Evolutionary conservation across 2,329 filamentous ascomycete genomes (phyloP), one percentile per base, ranked within the genome.

Genomic region (Sporothrix protearum): DNA sequence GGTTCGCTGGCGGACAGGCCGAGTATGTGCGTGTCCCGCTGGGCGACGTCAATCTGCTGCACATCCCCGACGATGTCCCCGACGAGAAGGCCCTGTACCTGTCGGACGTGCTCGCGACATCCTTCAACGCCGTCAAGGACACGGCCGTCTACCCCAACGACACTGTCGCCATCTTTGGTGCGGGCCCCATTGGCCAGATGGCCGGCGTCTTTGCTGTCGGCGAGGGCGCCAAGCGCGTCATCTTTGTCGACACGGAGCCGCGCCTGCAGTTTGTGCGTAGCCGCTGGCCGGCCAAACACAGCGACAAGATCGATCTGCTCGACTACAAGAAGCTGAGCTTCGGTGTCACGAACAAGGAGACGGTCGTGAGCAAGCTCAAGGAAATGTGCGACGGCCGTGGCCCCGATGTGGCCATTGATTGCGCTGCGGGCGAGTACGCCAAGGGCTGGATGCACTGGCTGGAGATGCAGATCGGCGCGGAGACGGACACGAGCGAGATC

Each of bases 181-280:
- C 90, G 0, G 93, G 93, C 0, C 94, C 93, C 0, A 92, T 97
- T 68, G 93, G 94, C 0, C 92, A 96, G 77, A 96, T 96, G 91
- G 87, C 86, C 1, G 91, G 90, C 0, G 84, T 92, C 69, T 96
- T 95, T 81, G 88, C 90, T 0, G 83, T 92, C 71, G 81, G 88
- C n/a, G 88, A 93, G 71, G 92, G 92, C 9, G 93, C 93, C 0
- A 85, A 82, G 61, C 87, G 91, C 73, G 85, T 97, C 73, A 94
- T 96, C 75, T 86, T 94, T 73, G 89, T 97, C 75, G 94, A 97
- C 78, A 87, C 87, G 3, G 92, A 87, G 72, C 88, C 85, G 80
- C 85, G 93, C 0, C 83, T 96, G 4, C 87, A 91, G 2, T 93
- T 86, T 75, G 80, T 95, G 71, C 87, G 89, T 78, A 80, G 83